Base-by-base conservation (phyloP, 768 basidiomycete genomes). In the Coprinopsis strossmayeri region DNA sequence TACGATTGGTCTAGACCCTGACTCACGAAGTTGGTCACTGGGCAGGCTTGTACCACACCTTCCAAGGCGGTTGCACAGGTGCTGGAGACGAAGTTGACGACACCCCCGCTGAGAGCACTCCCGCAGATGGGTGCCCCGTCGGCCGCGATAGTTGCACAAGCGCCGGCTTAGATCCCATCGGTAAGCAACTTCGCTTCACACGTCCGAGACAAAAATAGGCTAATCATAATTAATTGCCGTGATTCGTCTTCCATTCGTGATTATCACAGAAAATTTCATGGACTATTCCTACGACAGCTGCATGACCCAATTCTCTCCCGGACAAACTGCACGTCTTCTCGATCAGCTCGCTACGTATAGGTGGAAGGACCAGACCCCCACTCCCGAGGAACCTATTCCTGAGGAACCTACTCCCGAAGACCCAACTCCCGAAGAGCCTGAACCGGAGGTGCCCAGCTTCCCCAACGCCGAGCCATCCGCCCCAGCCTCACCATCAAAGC, bases 1-100 rank as follows among this genome's bases (percentile, higher is more conserved):
- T 17, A 9, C 37, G 20, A 38, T 20, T 15, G 11, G 27, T 54
- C 1, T 51, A 65, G 57, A 76, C 73, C 3, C 51, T 71, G 28
- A 69, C 65, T 2, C 74, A 76, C 57, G 73, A 75, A 57, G 68
- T 66, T 17, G 69, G 74, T 1, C 72, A 74, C 59, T 76, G 73
- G 73, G 58, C 69, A 46, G 73, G 73, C 13, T 59, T 74, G 3
- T 74, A 70, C 60, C 73, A 73, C 56, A 72, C 70, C 20, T 68
- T 70, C 64, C 62, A 72, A 59, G 69, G 69, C 23, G 69, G 67
- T 24, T 72, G 67, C 60, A 55, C 55, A 42, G 61, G 61, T 35
- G 46, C 59, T 4, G 71, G 70, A 20, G 70, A 73, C 47, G 39
- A 56, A 23, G 69, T 74, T 25, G 59, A 56, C 5, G 72, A 72